Conservation (phyloP, 208 protist genomes). For the Crithidia brevicula region DNA sequence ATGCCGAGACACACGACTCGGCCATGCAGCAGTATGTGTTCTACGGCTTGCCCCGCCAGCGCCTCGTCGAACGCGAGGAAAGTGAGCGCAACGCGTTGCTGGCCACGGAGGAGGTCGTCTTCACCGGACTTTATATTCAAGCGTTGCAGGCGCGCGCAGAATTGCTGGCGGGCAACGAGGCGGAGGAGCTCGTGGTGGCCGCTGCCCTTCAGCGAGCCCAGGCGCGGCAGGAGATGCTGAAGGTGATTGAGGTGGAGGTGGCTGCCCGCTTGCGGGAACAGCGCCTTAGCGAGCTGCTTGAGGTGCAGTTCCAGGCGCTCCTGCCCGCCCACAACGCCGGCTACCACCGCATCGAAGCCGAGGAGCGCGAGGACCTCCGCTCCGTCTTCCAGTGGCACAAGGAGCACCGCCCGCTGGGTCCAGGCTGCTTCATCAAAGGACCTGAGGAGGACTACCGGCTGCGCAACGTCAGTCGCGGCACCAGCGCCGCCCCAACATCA, state of each 20-base stretch:
- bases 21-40: constrained; percentile 26
- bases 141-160: constrained; percentile 24
- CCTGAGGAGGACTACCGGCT: constrained; percentile 39
- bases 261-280: constrained; percentile 31
- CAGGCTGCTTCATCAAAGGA: constrained; percentile 35
- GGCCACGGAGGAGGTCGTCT: constrained; percentile 42
- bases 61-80: constrained; percentile 32
- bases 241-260: constrained; percentile 53
- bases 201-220: constrained; percentile 26
- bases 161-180: constrained; percentile 32
- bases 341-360: constrained; percentile 31
- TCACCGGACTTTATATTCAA: constrained; percentile 19
- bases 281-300: constrained; percentile 40
- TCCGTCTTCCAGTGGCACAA: constrained; percentile 53
- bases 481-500: neutral
- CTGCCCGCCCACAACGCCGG: constrained; percentile 47
- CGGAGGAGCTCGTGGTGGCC: constrained; percentile 37
- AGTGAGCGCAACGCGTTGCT: constrained; percentile 30
- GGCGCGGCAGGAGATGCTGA: constrained; percentile 32
- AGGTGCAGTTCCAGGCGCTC: constrained; percentile 33
- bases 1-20: constrained; percentile 19
- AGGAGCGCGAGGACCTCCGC: constrained; percentile 44
- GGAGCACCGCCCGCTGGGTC: constrained; percentile 56
- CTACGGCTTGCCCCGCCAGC: constrained; percentile 25
- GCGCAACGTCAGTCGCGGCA: constrained; percentile 5